Evolutionary conservation across 345 rosid genomes (phyloP), one percentile per base, ranked within the genome.

Genomic region (Gossypium rotundifolium): DNA sequence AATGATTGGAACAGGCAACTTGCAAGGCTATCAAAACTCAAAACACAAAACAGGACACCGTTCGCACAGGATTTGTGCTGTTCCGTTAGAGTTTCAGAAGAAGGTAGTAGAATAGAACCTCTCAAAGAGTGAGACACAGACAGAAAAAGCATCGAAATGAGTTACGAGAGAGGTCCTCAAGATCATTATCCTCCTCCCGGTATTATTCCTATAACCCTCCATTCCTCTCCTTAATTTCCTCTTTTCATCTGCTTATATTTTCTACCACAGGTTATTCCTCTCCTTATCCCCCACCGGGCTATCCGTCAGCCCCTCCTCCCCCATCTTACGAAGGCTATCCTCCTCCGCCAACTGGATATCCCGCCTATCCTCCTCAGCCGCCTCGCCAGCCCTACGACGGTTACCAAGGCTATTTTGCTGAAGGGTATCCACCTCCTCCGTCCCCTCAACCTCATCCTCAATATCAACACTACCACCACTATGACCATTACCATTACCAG

Each of bases 371-470:
- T 55, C 59, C 59, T 5, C 83, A 79, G 57, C 86, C 84, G 9
- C 86, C 63, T 3, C 63, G 10, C 2, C 62, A 25, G 63, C 88
- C 82, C 2, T 86, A 85, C 65, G 91, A 87, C 72, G 92, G 95
- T 29, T 90, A 90, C 75, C 95, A 92, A 81, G 95, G 95, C 52
- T 92, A 92, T 80, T 92, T 92, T 76, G 78, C 82, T 6, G 86
- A 81, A 75, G 91, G 90, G 49, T 84, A 84, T 73, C 18, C 87
- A 60, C 85, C 80, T 2, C 83, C 86, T 4, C 89, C 84, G 1
- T 82, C 84, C 0, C 85, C 74, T 71, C 74, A 85, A 7, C 84
- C 81, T 38, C 89, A 78, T 3, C 90, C 85, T 10, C 87, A 52
- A 14, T 65, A 74, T 20, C 81, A 79, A 4, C 86, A 80, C 72